phyloP scores from a whole-genome alignment of 441 rosid species.

The Arabidopsis lyrata region DNA sequence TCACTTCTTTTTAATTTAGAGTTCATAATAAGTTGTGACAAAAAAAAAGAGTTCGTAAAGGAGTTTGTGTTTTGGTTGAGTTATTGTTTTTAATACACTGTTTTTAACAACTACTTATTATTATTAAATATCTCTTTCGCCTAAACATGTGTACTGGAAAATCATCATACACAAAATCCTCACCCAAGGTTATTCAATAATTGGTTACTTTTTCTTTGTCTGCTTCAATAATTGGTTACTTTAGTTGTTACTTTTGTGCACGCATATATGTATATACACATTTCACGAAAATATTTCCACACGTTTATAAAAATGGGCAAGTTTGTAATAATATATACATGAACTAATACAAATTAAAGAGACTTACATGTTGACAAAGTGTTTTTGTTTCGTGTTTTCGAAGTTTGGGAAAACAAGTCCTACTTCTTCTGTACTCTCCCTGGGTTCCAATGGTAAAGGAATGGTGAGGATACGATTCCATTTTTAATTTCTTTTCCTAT shows the following conservation, averaged over 20 bases:
- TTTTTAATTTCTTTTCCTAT: background rate
- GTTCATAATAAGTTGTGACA: conserved; percentile 25
- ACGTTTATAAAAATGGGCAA: background rate
- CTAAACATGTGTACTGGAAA: conserved; percentile 64
- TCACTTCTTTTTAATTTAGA: conserved; percentile 29
- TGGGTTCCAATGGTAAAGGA: conserved; percentile 58
- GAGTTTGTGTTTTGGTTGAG: conserved; percentile 21
- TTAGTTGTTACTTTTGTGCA: background rate
- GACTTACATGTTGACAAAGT: conserved; percentile 20
- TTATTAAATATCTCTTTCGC: background rate
- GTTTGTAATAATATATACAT: background rate
- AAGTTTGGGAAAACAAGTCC: conserved; percentile 61
- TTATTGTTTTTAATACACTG: conserved; percentile 11
- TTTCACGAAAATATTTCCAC: background rate
- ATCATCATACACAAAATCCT: conserved; percentile 62
- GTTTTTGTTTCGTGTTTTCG: conserved; percentile 15
- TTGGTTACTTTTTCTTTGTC: background rate
- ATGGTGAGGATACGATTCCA: conserved; percentile 52
- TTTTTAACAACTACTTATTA: conserved; percentile 5
- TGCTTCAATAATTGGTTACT: conserved; percentile 25
- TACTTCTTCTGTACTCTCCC: conserved; percentile 47
- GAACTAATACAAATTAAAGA: background rate
- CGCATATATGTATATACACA: conserved; percentile 6
- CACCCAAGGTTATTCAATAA: conserved; percentile 58
- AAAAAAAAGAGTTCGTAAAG: conserved; percentile 16